Percentiles rank a stretch among this genome's conserved stretches.
Conservation (phyloP, 1,284 basidiomycete genomes). For the Fomitiporia mediterranea region DNA sequence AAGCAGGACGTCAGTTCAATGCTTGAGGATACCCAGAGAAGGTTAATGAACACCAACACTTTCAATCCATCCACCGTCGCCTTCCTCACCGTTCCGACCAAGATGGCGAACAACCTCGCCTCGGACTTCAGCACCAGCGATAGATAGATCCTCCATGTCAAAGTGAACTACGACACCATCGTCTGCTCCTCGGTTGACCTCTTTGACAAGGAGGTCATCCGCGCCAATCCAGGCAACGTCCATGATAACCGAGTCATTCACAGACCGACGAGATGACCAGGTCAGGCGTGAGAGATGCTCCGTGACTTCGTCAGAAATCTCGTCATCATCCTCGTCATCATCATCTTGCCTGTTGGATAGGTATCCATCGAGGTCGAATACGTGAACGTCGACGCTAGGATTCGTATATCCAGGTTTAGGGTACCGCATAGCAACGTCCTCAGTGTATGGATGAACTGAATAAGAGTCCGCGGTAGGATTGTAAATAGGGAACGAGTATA, state of each 20-base stretch:
- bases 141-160: conserved; percentile 39
- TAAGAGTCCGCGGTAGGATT: conserved; percentile 73
- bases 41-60: conserved; percentile 40
- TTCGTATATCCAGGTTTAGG: conserved; percentile 91
- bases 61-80: conserved; percentile 93
- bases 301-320: conserved; percentile 29
- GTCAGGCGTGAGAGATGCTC: conserved; percentile 47
- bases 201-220: conserved; percentile 75
- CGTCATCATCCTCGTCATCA: conserved; percentile 21
- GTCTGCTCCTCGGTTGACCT: conserved; percentile 80
- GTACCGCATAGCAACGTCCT: conserved; percentile 79
- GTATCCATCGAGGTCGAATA: conserved; percentile 67
- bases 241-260: conserved; percentile 66
- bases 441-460: conserved; percentile 75
- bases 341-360: conserved; percentile 22
- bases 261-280: conserved; percentile 58
- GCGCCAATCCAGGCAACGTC: conserved; percentile 87
- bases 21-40: neutral
- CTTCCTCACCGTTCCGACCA: conserved; percentile 78
- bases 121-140: conserved; percentile 26
- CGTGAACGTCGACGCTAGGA: conserved; percentile 79
- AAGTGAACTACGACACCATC: conserved; percentile 78
- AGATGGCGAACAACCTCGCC: conserved; percentile 69
- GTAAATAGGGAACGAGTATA: conserved; percentile 87
- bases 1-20: conserved; percentile 17